phyloP scores from a whole-genome alignment of 345 rosid genomes.

The Boechera divaricarpa region DNA sequence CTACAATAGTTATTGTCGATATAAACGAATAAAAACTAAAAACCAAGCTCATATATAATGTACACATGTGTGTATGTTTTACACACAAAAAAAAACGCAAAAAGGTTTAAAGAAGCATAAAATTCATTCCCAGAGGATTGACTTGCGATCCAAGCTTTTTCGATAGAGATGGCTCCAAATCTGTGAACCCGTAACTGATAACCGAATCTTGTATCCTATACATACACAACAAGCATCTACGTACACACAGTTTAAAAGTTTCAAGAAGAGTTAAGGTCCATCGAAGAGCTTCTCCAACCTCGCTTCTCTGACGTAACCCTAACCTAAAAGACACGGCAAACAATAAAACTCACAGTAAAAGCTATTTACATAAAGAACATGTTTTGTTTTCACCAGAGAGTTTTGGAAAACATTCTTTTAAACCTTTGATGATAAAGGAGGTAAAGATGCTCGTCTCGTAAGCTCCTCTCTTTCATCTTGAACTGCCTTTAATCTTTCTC shows the following conservation, averaged over 20 bases:
- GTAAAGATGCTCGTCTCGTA: slow-evolving; percentile 59
- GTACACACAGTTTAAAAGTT: neutral
- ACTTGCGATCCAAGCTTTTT: slow-evolving; percentile 9
- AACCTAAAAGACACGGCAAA: slow-evolving; percentile 49
- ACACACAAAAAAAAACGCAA: neutral
- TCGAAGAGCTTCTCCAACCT: slow-evolving; percentile 52
- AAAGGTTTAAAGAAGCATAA: neutral
- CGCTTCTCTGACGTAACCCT: slow-evolving; percentile 58
- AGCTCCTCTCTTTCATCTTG: slow-evolving; percentile 69
- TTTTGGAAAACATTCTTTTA: neutral
- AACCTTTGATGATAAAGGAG: slow-evolving; percentile 67
- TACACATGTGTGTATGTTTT: neutral
- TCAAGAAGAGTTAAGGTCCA: slow-evolving; percentile 46
- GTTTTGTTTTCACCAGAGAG: neutral
- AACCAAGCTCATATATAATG: neutral
- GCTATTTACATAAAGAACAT: neutral
- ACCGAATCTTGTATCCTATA: neutral
- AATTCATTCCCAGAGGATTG: neutral
- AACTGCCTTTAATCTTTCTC: slow-evolving; percentile 64
- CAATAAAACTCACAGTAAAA: slow-evolving; percentile 17
- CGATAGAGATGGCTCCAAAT: slow-evolving; percentile 2
- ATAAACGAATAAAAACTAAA: neutral
- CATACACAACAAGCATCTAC: neutral
- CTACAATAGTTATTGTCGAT: too few species aligned
- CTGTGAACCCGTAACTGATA: neutral